Base-by-base conservation (phyloP, 192 early-diverging fungal genomes). In the Coemansia sp. region DNA sequence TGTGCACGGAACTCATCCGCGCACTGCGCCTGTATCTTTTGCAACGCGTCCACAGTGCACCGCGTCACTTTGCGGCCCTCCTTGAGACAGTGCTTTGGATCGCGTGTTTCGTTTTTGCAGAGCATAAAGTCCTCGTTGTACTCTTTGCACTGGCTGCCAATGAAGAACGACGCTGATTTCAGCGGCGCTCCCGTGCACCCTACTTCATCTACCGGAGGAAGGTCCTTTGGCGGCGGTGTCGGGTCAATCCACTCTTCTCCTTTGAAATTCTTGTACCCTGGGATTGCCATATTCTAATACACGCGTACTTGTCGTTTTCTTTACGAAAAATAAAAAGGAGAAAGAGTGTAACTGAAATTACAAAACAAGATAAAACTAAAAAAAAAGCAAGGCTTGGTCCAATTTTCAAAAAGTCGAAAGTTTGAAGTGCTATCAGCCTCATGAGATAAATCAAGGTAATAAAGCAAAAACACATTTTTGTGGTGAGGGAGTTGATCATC, bases 101-200 rank as follows among this genome's bases (percentile, higher is more conserved):
- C 91, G 60, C 88, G 87, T 76, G 86, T 91, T 66, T 97, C 94
- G 71, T 89, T 87, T 85, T 97, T 99, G 88, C 97, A 99, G 43
- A 93, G 86, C 92, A 99, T 94, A 72, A 93, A 99, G 75, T 99
- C 97, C 68, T 97, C 94, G 70, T 89, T 92, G 86, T 92, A 96
- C 52, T 92, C 91, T 71, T 92, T 90, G 91, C 97, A 99, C 75
- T 88, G 87, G 41, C 85, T 73, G 35, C 92, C 93, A 72, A 97
- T 91, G 75, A 92, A 93, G 77, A 92, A 97, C n/a, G 95, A 86
- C 60, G 94, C 94, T 23, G 95, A 95, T 76, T 92, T 92, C 39
- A 99, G 83, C 15, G 95, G 94, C n/a, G 95, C 95, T 15, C 30
- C 30, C 30, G 30, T 30, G 30, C 30, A 30, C 30, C 30, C 30